These are phyloP conservation scores for Stephanocyclus meneghinianus DNA, from an alignment of 352 stramenopile species.

Conservation along the genomic window DNA sequence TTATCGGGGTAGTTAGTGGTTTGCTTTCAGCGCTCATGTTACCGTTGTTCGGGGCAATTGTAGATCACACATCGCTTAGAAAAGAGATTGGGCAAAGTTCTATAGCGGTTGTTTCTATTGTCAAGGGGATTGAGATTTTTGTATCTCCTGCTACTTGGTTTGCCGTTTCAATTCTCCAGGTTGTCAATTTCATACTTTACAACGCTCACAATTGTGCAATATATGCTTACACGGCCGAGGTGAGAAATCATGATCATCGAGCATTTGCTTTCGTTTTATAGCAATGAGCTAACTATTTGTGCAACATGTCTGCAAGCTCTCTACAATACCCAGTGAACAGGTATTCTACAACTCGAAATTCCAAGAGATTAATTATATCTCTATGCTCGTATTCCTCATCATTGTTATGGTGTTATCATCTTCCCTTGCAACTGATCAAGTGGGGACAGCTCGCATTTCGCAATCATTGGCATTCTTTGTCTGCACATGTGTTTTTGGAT, in stretches of 20 bases:
- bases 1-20: conserved; percentile 63
- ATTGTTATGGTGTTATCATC: conserved; percentile 27
- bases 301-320: not conserved
- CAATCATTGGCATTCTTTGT: conserved; percentile 54
- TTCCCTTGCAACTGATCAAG: conserved; percentile 35
- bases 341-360: conserved; percentile 56
- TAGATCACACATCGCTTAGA: conserved; percentile 76
- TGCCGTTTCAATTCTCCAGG: conserved; percentile 62
- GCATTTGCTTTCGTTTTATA: not conserved
- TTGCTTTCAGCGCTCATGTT: conserved; percentile 50
- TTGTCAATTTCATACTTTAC: conserved; percentile 63
- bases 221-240: conserved; percentile 78
- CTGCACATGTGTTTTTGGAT: conserved; percentile 47
- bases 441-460: conserved; percentile 52
- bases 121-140: conserved; percentile 68
- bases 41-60: conserved; percentile 70
- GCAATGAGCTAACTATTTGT: not conserved
- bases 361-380: conserved; percentile 44
- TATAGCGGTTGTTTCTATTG: conserved; percentile 43
- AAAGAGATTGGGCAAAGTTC: conserved; percentile 57
- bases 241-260: conserved; percentile 37
- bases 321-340: conserved; percentile 43
- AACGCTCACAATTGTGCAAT: conserved; percentile 56
- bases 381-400: conserved; percentile 51
- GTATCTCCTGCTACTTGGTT: conserved; percentile 67